Base-by-base conservation (phyloP, 208 protist genomes). In the Leishmania tropica region DNA sequence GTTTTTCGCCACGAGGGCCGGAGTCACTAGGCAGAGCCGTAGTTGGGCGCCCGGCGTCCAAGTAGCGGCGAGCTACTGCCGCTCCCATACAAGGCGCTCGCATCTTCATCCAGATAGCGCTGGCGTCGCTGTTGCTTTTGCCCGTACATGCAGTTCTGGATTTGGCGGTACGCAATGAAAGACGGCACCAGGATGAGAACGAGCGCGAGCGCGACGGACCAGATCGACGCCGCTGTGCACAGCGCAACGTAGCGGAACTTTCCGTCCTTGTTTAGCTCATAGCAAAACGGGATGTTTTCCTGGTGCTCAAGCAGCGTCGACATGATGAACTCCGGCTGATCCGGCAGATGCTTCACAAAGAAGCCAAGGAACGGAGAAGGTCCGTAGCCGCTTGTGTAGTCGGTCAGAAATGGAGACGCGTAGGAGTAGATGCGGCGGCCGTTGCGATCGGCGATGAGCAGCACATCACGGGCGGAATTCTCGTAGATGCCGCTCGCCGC, bases 321-420 rank as follows among this genome's bases (percentile, higher is more conserved):
- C 77, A 95, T 80, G 68, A 98, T 83, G 79, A 96, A 96, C 88
- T 96, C 92, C 70, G 95, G 93, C 84, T 96, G 92, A 75, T 98
- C 95, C 6, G 93, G 93, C 70, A 98, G 83, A 28, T 91, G 83
- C 56, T 88, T 89, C 76, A 86, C 77, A 67, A 97, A 96, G 73
- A 86, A 87, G 21, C 93, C 92, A 47, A 96, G 87, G 81, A 88
- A 94, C 1, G 90, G 83, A 5, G 92, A 86, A 10, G 92, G 88
- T 47, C 88, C 90, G 51, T 58, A 71, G 58, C 51, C 75, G 70
- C 31, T 56, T 28, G 83, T 76, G 83, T 81, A 87, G 79, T 90
- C 81, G 5, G 72, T 81, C 60, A 88, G 76, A 79, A 95, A 95
- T 24, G 95, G 93, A 37, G 92, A 95, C 45, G 91, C 92, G 86